Base-by-base conservation (phyloP, 805 yeast genomes). In the Candida stauntonica region DNA sequence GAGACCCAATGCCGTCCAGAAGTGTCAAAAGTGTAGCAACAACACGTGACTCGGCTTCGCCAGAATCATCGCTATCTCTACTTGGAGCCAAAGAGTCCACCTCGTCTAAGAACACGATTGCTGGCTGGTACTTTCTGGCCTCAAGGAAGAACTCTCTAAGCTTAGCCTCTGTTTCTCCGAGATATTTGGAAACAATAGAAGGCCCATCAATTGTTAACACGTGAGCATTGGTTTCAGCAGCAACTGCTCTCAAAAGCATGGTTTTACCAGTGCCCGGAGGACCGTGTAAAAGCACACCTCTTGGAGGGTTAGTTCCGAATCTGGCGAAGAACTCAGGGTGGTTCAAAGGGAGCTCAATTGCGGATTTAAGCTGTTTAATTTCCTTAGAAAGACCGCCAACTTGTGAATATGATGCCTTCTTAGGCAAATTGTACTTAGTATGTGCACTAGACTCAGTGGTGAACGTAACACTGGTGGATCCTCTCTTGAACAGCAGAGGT, bases 221-320 rank as follows among this genome's bases (percentile, higher is more conserved):
- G 60, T 91, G 99, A 0, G 95, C 94, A 44, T 81, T 73, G 2
- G 75, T 67, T 42, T 83, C 91, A 45, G 77, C 70, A 0, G 96
- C 94, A 8, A 91, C 79, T 19, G 95, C 82, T 38, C 85, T 73
- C 26, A 93, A 67, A 7, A 93, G 69, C 86, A 89, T 77, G 1
- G 97, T 85, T 58, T 91, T 91, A 36, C 99, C 99, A 0, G 97
- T 91, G 4, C 99, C 99, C 3, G 98, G 93, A 3, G 97, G 95
- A 0, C 99, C 99, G 63, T 91, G 95, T 11, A 91, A 62, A 13
- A 91, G 64, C n/a, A 91, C 78, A 26, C 99, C 99, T 41, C 96
- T 69, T 12, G 96, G 96, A 7, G 99, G 97, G 7, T 81, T 72
- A 15, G 88, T 81, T n/a, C 91, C 88, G 64, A 91, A 93, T 38